These are phyloP conservation scores for Plasmopara halstedii DNA, from an alignment of 352 stramenopile genomes.

Conservation along the genomic window DNA sequence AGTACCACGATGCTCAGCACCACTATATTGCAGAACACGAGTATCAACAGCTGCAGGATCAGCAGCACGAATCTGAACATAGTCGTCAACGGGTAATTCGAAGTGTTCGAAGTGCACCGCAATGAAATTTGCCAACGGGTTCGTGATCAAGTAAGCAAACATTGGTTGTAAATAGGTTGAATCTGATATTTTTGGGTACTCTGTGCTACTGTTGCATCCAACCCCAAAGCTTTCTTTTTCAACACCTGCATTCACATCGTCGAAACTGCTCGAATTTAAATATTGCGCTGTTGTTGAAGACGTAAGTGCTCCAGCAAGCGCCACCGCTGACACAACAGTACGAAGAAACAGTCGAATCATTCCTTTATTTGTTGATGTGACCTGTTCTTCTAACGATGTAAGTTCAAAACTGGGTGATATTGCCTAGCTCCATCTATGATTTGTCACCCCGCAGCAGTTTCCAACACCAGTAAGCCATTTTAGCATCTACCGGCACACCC, in stretches of 20 bases:
- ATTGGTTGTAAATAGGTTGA: conserved; percentile 14
- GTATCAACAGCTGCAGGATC: conserved; percentile 22
- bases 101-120: conserved; percentile 58
- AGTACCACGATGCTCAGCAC: conserved; percentile 15
- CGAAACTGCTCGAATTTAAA: conserved; percentile 11
- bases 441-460: conserved; percentile 9
- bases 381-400: conserved; percentile 8
- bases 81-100: conserved; percentile 51
- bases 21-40: conserved; percentile 26
- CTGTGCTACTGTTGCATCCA: conserved; percentile 18
- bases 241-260: conserved; percentile 5
- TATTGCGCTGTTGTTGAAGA: conserved; percentile 3
- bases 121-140: conserved; percentile 46
- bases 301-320: conserved; percentile 4
- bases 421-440: too few species aligned
- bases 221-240: conserved; percentile 23
- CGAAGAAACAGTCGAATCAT: conserved; percentile 15
- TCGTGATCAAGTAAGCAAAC: conserved; percentile 35
- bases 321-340: conserved; percentile 5
- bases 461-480: conserved; percentile 2
- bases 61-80: conserved; percentile 34
- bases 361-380: not conserved
- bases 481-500: conserved; percentile 3
- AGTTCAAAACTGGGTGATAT: conserved; percentile 10
- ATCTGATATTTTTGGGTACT: conserved; percentile 22